Percentiles rank a stretch among this genome's conserved stretches.
These are phyloP conservation scores for Cercospora citrullina DNA, from an alignment of 2,329 filamentous ascomycete species.

Conservation along the genomic window DNA sequence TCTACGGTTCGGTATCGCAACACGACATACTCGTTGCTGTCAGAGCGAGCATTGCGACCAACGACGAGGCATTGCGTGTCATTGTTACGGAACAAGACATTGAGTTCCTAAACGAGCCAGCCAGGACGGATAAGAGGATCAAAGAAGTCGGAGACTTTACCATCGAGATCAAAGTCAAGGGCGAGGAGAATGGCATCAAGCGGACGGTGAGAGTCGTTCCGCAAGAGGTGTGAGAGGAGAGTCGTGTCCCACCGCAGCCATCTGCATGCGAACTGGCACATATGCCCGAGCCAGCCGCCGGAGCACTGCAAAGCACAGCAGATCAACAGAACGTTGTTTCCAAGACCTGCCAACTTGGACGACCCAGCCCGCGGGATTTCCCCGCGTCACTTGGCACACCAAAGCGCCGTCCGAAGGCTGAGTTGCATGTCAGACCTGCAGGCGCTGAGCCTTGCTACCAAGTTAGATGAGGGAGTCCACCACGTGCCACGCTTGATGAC, in stretches of 20 bases:
- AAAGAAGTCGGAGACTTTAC: conserved; percentile 56
- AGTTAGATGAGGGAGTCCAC: conserved; percentile 2
- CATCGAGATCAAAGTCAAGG: conserved; percentile 54
- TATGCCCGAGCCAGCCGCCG: neutral
- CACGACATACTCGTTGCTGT: conserved; percentile 54
- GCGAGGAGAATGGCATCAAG: conserved; percentile 45
- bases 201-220: conserved; percentile 46
- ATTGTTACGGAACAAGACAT: conserved; percentile 54
- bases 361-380: conserved; percentile 9
- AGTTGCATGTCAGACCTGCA: conserved; percentile 7
- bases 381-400: conserved; percentile 5
- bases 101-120: conserved; percentile 45
- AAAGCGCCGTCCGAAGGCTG: conserved; percentile 8
- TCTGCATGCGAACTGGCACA: neutral
- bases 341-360: neutral
- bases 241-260: neutral
- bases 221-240: conserved; percentile 32
- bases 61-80: conserved; percentile 54
- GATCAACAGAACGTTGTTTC: neutral
- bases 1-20: conserved; percentile 58
- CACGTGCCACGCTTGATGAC: conserved; percentile 13
- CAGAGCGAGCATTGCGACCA: conserved; percentile 50
- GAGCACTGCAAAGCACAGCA: neutral
- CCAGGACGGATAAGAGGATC: conserved; percentile 44
- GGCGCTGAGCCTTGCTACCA: conserved; percentile 1